Evolutionary conservation across 202 grass and related monocot species (phyloP).

Genomic region (Brachypodium distachyon): DNA sequence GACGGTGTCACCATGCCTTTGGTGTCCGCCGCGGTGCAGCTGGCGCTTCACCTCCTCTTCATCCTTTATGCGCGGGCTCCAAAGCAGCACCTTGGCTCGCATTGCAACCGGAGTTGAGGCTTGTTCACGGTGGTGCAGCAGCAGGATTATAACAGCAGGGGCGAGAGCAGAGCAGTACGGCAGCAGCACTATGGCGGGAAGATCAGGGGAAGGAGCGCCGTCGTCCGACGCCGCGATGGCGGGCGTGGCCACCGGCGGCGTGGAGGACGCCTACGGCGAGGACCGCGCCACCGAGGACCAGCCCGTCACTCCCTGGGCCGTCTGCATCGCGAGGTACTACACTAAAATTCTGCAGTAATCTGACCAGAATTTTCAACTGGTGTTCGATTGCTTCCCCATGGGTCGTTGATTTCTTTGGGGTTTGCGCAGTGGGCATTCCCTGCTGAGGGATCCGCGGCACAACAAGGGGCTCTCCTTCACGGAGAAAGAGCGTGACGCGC

Average conservation of each 20-base stretch:
- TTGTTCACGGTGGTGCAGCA: background rate
- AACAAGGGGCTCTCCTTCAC: slow-evolving; percentile 92
- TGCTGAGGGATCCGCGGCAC: slow-evolving; percentile 83
- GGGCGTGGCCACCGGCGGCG: slow-evolving; percentile 50
- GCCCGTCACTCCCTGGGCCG: slow-evolving; percentile 72
- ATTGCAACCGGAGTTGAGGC: background rate
- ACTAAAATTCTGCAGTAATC: no score
- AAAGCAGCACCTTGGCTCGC: background rate
- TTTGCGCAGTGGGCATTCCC: slow-evolving; percentile 49
- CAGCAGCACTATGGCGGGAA: slow-evolving; percentile 35
- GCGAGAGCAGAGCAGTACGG: slow-evolving; percentile 19
- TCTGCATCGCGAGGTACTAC: slow-evolving; percentile 61
- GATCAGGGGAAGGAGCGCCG: slow-evolving; percentile 20
- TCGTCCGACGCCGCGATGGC: slow-evolving; percentile 9
- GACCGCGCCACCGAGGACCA: slow-evolving; percentile 83
- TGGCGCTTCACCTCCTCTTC: background rate
- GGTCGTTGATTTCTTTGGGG: background rate
- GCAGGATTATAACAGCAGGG: background rate
- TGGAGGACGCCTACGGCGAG: slow-evolving; percentile 88
- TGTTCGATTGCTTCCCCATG: no score
- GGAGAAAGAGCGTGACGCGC: slow-evolving; percentile 87
- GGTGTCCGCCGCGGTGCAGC: slow-evolving; percentile 16
- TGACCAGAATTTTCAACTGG: no score
- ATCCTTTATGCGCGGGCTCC: slow-evolving; percentile 7
- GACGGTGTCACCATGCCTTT: slow-evolving; percentile 18